Evolutionary conservation across 1,284 basidiomycete species (phyloP).

Genomic region (Afroboletus lepidellus): DNA sequence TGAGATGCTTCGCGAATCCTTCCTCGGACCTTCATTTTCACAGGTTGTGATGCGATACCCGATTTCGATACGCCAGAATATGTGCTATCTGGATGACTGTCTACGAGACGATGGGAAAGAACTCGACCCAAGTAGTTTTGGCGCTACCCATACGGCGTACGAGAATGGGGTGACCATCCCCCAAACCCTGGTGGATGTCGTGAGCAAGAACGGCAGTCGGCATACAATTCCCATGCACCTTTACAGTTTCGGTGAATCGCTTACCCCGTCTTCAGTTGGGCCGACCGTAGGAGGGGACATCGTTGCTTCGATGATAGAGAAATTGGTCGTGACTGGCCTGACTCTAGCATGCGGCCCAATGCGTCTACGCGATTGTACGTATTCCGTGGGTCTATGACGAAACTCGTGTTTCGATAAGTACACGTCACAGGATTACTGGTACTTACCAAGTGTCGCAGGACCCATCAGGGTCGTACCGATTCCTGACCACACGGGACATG

Average conservation of each 20-base stretch:
- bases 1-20: background rate
- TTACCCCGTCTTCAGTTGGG: conserved; percentile 39
- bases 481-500: conserved; percentile 47
- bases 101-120: conserved; percentile 55
- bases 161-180: conserved; percentile 50
- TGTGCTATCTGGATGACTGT: conserved; percentile 47
- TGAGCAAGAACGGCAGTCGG: conserved; percentile 57
- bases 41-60: conserved; percentile 43
- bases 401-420: background rate
- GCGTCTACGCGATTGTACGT: conserved; percentile 52
- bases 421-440: conserved; percentile 41
- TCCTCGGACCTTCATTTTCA: background rate
- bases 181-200: conserved; percentile 52
- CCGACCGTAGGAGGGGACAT: conserved; percentile 55
- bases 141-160: conserved; percentile 46
- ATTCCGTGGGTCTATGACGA: background rate
- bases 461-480: conserved; percentile 41
- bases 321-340: conserved; percentile 52
- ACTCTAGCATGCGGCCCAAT: conserved; percentile 49
- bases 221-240: conserved; percentile 21
- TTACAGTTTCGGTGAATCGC: background rate
- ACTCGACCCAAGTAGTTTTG: conserved; percentile 49
- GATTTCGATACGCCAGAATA: conserved; percentile 64
- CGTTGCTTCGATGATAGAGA: conserved; percentile 44
- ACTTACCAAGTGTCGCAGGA: conserved; percentile 42